Evolutionary conservation across 495 filamentous ascomycete genomes (phyloP).

Genomic region (Aspergillus diversus): DNA sequence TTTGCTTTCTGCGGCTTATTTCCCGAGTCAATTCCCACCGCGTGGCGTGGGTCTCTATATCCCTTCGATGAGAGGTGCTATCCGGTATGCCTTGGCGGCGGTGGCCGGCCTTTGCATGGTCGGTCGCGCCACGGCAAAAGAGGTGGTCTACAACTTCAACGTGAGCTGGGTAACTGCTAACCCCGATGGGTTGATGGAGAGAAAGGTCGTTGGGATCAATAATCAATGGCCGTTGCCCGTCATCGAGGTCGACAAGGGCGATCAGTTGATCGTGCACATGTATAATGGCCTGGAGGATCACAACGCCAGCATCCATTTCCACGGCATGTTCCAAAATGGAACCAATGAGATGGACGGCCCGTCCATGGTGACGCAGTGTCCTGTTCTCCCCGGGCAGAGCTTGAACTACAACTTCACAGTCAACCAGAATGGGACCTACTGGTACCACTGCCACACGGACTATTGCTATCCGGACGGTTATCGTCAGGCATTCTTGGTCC

Average conservation of each 20-base stretch:
- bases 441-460: conserved; percentile 77
- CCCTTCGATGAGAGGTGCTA: neutral
- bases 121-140: conserved; percentile 50
- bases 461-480: conserved; percentile 79
- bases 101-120: conserved; percentile 2
- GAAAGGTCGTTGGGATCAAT: conserved; percentile 80
- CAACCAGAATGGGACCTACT: conserved; percentile 76
- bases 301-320: conserved; percentile 74
- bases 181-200: conserved; percentile 69
- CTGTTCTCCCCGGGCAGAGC: conserved; percentile 62
- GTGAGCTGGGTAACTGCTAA: conserved; percentile 80
- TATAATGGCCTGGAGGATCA: conserved; percentile 75
- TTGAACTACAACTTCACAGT: conserved; percentile 82
- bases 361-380: conserved; percentile 68
- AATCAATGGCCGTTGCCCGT: conserved; percentile 74
- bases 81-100: neutral
- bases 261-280: conserved; percentile 71
- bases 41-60: neutral
- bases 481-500: conserved; percentile 69
- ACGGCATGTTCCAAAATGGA: conserved; percentile 74
- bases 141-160: conserved; percentile 76
- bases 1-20: neutral
- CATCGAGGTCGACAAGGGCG: conserved; percentile 71
- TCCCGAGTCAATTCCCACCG: neutral
- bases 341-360: conserved; percentile 78